These are phyloP conservation scores for Petasospora fabianii DNA, from an alignment of 1,139 yeast species.

Conservation along the genomic window DNA sequence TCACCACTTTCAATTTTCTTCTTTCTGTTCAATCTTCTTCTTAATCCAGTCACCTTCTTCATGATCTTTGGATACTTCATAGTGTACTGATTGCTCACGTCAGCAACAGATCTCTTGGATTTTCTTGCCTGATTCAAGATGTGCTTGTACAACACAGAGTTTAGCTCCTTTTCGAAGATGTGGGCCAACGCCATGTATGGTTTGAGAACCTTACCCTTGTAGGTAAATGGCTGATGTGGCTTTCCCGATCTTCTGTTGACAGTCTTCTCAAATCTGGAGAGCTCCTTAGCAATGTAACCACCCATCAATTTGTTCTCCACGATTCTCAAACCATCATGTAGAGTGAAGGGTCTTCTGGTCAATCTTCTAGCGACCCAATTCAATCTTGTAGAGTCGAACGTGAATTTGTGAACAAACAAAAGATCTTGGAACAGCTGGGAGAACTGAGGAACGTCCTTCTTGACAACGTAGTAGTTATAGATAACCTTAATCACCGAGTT, in stretches of 20 bases:
- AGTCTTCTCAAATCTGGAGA: slow-evolving; percentile 8
- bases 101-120: slow-evolving; percentile 3
- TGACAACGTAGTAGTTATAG: slow-evolving; percentile 8
- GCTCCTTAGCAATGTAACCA: slow-evolving; percentile 30
- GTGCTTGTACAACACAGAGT: slow-evolving; percentile 11
- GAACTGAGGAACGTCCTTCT: slow-evolving; percentile 9
- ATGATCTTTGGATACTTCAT: slow-evolving; percentile 20
- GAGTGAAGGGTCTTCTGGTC: slow-evolving; percentile 28
- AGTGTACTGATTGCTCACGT: slow-evolving; percentile 7
- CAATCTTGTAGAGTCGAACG: slow-evolving; percentile 36
- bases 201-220: slow-evolving; percentile 10
- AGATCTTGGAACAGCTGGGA: slow-evolving; percentile 22
- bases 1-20: not conserved
- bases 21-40: slow-evolving; percentile 11
- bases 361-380: slow-evolving; percentile 36
- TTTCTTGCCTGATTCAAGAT: slow-evolving; percentile 12
- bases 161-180: slow-evolving; percentile 7
- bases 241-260: slow-evolving; percentile 3
- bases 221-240: slow-evolving; percentile 2
- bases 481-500: slow-evolving; percentile 15
- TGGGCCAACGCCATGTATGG: slow-evolving; percentile 18
- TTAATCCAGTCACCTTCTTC: slow-evolving; percentile 9
- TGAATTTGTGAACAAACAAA: slow-evolving; percentile 32
- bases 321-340: slow-evolving; percentile 34
- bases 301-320: slow-evolving; percentile 38